These are phyloP conservation scores for Pythium dissimile DNA, from an alignment of 352 stramenopile genomes.

Conservation along the genomic window DNA sequence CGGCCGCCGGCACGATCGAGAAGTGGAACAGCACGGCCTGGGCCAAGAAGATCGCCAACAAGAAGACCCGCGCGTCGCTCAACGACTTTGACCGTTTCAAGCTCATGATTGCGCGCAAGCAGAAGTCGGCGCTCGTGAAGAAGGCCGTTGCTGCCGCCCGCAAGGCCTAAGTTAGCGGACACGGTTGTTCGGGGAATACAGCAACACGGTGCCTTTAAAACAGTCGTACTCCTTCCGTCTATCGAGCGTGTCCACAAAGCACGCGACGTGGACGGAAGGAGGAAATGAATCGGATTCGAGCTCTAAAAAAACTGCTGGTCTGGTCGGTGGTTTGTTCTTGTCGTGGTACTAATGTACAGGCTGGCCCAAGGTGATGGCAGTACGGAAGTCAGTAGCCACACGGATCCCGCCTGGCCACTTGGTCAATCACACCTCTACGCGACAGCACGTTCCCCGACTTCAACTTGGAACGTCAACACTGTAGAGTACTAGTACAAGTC, in stretches of 20 bases:
- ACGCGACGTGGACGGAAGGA: not conserved
- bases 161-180: slow-evolving; percentile 44
- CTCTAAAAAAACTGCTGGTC: not conserved
- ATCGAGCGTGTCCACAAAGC: too few relatives aligned
- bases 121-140: slow-evolving; percentile 95
- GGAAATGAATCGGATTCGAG: slow-evolving; percentile 10
- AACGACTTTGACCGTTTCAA: slow-evolving; percentile 99
- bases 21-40: slow-evolving; percentile 96
- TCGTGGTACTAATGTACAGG: too few relatives aligned
- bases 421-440: too few relatives aligned
- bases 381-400: too few relatives aligned
- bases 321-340: not conserved
- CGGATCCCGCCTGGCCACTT: too few relatives aligned
- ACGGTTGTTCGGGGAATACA: slow-evolving; percentile 10
- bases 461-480: too few relatives aligned
- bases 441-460: too few relatives aligned
- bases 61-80: slow-evolving; percentile 93
- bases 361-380: too few relatives aligned
- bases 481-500: too few relatives aligned
- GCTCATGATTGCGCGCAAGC: slow-evolving; percentile 98
- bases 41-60: slow-evolving; percentile 98
- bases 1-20: slow-evolving; percentile 82
- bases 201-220: slow-evolving; percentile 25
- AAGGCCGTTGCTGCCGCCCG: slow-evolving; percentile 78
- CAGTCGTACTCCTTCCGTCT: slow-evolving; percentile 3